These are phyloP conservation scores for Escallonia herrerae DNA, from an alignment of 129 eudicot genomes.

Conservation along the genomic window DNA sequence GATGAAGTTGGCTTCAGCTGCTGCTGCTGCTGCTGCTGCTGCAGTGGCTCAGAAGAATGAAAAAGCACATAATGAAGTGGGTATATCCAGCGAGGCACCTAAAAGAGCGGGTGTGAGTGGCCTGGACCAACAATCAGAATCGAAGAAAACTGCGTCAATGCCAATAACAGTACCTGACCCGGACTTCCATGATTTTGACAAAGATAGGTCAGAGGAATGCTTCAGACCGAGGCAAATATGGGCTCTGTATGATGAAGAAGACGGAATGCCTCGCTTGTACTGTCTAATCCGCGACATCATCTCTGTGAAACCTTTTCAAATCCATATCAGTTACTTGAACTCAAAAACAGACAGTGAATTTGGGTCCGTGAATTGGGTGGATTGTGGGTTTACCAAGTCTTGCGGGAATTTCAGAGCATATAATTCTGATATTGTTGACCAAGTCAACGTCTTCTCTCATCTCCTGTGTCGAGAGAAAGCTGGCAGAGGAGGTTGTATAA, in stretches of 20 bases:
- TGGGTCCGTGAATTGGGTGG: constrained; percentile 71
- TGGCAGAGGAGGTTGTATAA: constrained; percentile 75
- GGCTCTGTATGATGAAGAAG: constrained; percentile 99
- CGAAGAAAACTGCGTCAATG: constrained; percentile 50
- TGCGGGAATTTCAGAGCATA: constrained; percentile 80
- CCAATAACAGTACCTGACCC: constrained; percentile 86
- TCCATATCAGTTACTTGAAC: constrained; percentile 74
- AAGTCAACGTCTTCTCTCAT: constrained; percentile 93
- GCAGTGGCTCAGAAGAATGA: constrained; percentile 43
- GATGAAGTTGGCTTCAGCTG: constrained; percentile 48
- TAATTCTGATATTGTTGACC: constrained; percentile 61
- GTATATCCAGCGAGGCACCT: constrained; percentile 9
- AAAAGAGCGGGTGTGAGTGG: constrained; percentile 11
- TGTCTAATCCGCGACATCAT: constrained; percentile 83
- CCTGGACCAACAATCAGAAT: constrained; percentile 20
- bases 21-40: too few relatives aligned
- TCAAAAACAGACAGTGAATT: constrained; percentile 77
- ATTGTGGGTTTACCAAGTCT: constrained; percentile 79
- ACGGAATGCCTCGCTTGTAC: constrained; percentile 95
- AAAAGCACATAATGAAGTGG: constrained; percentile 24
- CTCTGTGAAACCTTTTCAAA: constrained; percentile 76
- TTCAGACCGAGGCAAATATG: constrained; percentile 85
- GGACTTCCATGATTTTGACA: constrained; percentile 93
- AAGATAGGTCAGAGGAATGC: constrained; percentile 76
- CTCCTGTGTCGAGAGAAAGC: constrained; percentile 69